A percentile compares a stretch with the other conserved stretches of the same genome.
phyloP scores from a whole-genome alignment of 2,329 filamentous ascomycete genomes.

The Aspergillus felis region DNA sequence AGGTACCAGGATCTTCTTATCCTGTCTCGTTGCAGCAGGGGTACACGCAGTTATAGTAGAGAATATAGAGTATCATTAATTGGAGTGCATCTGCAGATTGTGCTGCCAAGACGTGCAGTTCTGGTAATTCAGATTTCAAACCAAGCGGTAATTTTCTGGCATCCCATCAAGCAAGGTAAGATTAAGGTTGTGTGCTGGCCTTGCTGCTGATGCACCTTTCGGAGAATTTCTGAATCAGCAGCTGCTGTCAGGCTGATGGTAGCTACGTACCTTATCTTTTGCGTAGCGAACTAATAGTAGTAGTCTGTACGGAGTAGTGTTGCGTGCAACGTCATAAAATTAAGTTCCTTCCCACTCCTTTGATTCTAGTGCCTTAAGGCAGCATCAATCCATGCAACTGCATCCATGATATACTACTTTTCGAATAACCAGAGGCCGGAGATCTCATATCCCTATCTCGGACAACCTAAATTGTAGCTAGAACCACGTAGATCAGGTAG shows the following conservation, averaged over 20 bases:
- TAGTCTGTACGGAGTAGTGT: not conserved
- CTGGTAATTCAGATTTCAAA: not conserved
- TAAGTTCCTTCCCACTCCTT: not conserved
- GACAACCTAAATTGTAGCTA: not conserved
- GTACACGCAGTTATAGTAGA: not conserved
- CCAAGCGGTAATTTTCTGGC: not conserved
- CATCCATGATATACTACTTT: not conserved
- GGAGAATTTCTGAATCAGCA: constrained; percentile 10
- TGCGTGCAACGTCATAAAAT: not conserved
- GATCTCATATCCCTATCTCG: not conserved
- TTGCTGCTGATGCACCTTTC: not conserved
- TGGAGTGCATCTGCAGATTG: not conserved
- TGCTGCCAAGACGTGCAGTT: not conserved
- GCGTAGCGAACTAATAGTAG: not conserved
- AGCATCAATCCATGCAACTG: not conserved
- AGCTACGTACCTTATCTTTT: not conserved
- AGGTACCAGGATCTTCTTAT: not conserved
- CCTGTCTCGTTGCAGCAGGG: not conserved
- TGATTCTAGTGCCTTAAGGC: not conserved
- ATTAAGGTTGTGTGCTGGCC: constrained; percentile 5
- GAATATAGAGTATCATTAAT: not conserved
- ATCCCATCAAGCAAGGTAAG: not conserved
- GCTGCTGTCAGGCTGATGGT: not conserved
- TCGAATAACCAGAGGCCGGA: not conserved
- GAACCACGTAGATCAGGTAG: not conserved